Base-by-base conservation (phyloP, 1,284 basidiomycete species). In the Trichosporon ovoides region DNA sequence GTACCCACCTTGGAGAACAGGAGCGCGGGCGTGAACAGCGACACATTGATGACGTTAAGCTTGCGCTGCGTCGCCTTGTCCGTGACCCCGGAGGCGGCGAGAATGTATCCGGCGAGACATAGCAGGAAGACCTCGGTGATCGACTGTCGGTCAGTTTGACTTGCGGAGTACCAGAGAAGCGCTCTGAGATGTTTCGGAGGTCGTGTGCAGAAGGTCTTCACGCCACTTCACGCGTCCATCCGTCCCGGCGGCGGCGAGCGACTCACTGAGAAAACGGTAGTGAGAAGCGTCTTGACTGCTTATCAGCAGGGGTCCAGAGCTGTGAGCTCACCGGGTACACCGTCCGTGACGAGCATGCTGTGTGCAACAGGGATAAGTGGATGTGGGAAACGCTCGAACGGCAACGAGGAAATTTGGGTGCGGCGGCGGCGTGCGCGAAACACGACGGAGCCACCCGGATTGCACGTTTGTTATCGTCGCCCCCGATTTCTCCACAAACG, bases 1-100 rank as follows among this genome's bases (percentile, higher is more conserved):
- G 18, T 3, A 0, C 91, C 88, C 20, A 95, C 92, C 80, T 96
- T 97, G 36, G 89, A 91, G 77, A 96, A 96, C 24, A 96, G 81
- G 18, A 97, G 83, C 0, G 89, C 88, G 0, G 93, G 93, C 0
- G 93, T 97, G 78, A 96, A 94, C 36, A 96, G 83, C 0, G 88
- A 89, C 24, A 96, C 71, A 62, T 75, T 75, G 68, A 68, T 71
- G 33, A 78, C 78, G 51, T 69, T 89, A 84, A 78, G 62, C 62
- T 78, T 78, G 78, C 89, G 90, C 77, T 95, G 92, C 0, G 89
- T 92, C 62, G 83, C 84, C 75, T 92, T 93, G 74, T 96, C 91
- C 13, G 94, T 83, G 43, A 96, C 85, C 34, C 89, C 89, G 22
- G 83, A 81, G 49, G 81, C 77, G 1, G 93, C 89, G 40, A 96